A percentile compares a stretch with the other conserved stretches of the same genome.
Conservation (phyloP, 2,329 filamentous ascomycete genomes). For the Colletotrichum falcatum region DNA sequence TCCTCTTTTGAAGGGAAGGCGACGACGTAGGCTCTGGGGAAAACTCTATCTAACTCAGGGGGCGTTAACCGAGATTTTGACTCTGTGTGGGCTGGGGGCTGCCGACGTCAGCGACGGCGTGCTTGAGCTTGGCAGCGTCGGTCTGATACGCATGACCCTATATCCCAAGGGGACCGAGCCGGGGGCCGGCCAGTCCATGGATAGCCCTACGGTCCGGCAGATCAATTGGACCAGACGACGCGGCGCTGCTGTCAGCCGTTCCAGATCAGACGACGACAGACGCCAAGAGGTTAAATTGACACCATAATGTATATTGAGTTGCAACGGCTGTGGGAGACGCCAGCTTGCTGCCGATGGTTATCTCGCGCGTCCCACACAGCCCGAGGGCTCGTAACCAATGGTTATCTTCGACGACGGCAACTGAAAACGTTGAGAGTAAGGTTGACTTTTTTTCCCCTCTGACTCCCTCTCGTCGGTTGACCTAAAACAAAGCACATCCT, state of each 20-base stretch:
- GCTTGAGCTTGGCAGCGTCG: constrained; percentile 36
- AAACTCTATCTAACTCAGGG: constrained; percentile 6
- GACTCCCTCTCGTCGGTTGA: too few relatives aligned
- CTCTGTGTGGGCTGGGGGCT: constrained; percentile 26
- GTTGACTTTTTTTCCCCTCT: too few relatives aligned
- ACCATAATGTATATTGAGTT: too few relatives aligned
- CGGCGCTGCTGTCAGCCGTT: neutral
- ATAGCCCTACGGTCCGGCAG: neutral
- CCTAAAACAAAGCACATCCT: neutral
- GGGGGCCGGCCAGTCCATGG: neutral
- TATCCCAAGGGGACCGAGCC: neutral
- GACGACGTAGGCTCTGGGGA: neutral
- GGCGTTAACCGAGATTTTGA: constrained; percentile 20
- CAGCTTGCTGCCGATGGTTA: too few relatives aligned
- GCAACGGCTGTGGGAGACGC: too few relatives aligned
- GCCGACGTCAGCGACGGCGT: constrained; percentile 36
- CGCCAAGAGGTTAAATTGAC: neutral
- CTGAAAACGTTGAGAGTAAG: too few relatives aligned
- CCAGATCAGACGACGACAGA: neutral
- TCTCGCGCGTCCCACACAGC: neutral
- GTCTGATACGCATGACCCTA: constrained; percentile 2
- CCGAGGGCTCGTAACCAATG: neutral
- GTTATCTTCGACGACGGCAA: too few relatives aligned
- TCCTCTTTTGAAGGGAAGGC: constrained; percentile 10
- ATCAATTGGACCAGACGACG: neutral